Base-by-base conservation (phyloP, 2,329 filamentous ascomycete genomes). In the Aspergillus quadricinctus region DNA sequence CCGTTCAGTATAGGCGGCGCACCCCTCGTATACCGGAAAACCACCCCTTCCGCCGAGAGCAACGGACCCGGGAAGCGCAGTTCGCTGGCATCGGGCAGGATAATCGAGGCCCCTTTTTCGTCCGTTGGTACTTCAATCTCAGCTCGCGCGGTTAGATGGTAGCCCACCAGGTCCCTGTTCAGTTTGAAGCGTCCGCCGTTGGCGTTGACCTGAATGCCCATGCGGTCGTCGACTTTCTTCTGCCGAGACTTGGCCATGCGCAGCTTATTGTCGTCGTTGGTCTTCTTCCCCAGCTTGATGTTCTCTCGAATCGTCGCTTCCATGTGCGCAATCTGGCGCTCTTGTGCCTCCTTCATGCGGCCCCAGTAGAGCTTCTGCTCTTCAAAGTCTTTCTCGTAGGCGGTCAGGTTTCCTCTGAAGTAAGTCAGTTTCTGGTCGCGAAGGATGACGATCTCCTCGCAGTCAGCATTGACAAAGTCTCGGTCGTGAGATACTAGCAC, bases 401-500 rank as follows among this genome's bases (percentile, higher is more conserved):
- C 81, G 0, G 85, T 80, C 0, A 95, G 77, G 56, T 89, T 88
- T 1, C 90, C 90, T 49, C 87, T 85, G 72, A 94, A 94, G 55
- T 88, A 88, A 1, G 84, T 83, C 0, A 95, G 78, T 17, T 80
- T 79, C 64, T 89, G 85, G 55, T 93, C 87, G 29, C 86, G 85
- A 21, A 95, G 75, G 35, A 95, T 84, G 23, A 95, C 79, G 2
- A 93, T 81, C 71, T 95, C 88, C 58, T 85, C 81, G 8, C 88
- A 91, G 60, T 91, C 87, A 0, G 86, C 82, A 52, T 90, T 87
- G 49, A 88, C 83, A 67, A 96, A 95, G 62, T 89, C 87, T 17
- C 90, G 83, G 70, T 96, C 91, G 73, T 96, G 91, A 0, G 90
- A 94, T 2, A 94, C 90, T 1, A 94, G 77, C 17, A 95, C 78